These are phyloP conservation scores for Erysimum cheiri DNA, from an alignment of 441 rosid genomes.

Conservation along the genomic window DNA sequence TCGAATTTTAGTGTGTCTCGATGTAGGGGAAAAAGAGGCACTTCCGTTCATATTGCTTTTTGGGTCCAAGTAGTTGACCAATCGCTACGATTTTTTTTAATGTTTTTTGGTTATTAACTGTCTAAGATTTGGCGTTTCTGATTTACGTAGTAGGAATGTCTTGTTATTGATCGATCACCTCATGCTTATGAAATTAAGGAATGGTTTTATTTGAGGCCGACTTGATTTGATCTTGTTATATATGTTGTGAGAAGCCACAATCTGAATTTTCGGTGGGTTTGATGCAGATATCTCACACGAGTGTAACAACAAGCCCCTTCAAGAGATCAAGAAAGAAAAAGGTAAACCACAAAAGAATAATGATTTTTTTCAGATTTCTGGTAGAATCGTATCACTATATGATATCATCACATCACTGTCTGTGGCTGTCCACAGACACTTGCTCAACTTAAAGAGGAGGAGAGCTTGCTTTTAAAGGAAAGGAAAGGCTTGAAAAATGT, in stretches of 20 bases:
- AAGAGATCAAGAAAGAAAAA: conserved; percentile 81
- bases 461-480: conserved; percentile 66
- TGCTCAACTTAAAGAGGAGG: conserved; percentile 82
- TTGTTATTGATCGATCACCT: background rate
- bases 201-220: background rate
- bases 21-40: conserved; percentile 35
- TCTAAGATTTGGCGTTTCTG: background rate
- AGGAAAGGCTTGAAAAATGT: conserved; percentile 60
- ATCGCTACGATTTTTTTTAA: conserved; percentile 12
- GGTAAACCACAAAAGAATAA: conserved; percentile 42
- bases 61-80: conserved; percentile 35
- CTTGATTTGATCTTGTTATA: conserved; percentile 15
- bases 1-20: conserved; percentile 28
- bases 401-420: background rate
- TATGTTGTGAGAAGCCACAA: background rate
- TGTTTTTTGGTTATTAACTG: background rate
- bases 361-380: background rate
- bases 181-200: background rate
- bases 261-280: conserved; percentile 24
- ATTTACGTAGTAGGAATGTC: conserved; percentile 4
- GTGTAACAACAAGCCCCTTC: conserved; percentile 45
- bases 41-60: conserved; percentile 34
- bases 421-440: conserved; percentile 58
- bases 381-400: background rate
- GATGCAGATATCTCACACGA: conserved; percentile 50